Base-by-base conservation (phyloP, 768 basidiomycete species). In the Boletus pseudopeckii region DNA sequence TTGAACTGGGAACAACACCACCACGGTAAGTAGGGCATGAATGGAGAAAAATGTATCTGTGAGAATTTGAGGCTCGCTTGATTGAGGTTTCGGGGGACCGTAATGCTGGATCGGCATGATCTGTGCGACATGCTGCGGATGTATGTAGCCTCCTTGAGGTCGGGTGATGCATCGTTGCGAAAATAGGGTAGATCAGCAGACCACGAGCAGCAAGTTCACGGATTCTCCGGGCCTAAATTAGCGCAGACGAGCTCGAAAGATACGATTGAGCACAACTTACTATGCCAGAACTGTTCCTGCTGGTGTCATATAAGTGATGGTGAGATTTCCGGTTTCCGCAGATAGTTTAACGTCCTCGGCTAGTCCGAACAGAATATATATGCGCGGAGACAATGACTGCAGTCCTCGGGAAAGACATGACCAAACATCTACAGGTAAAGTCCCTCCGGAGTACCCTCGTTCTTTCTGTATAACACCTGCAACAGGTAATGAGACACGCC, bases 361-460 rank as follows among this genome's bases (percentile, higher is more conserved):
- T 34, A 22, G 13, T 14, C 30, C 22, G 30, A 9, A 17, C 10
- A 36, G n/a, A 55, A 26, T 37, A n/a, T 32, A 52, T 48, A 30
- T 45, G 37, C 28, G 34, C 18, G 8, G 22, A 6, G 22, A 40
- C 28, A 49, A 42, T 22, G 17, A 43, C 26, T 32, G 53, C 18
- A 48, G 52, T 39, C 38, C 39, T 50, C 49, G 39, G 26, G 20
- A 53, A 55, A 56, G 34, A 55, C 52, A 50, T 17, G 43, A 43
- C 45, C 14, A 42, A 45, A 55, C 1, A 34, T 57, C 61, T 83
- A 92, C 75, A 92, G 73, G 68, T 92, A 92, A 52, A 92, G 77
- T 46, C 91, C 91, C 65, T 93, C 92, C 2, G 92, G 91, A 28
- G 92, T 93, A 59, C 91, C 93, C 75, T 98, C 97, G 72, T 95